Conservation (phyloP, 1,284 basidiomycete species). For the Dichomitus squalens region DNA sequence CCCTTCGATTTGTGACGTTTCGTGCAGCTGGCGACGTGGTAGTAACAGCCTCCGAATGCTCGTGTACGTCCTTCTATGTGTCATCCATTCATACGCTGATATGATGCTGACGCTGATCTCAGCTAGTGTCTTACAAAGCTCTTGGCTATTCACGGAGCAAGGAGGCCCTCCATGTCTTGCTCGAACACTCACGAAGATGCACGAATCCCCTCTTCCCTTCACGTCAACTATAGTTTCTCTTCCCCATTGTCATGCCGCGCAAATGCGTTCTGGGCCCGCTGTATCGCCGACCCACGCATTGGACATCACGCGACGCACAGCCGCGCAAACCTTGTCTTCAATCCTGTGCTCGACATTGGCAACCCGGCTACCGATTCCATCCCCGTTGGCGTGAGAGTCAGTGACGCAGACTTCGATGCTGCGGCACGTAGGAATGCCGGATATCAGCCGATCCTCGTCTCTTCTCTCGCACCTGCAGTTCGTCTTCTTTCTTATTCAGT, state of each 20-base stretch:
- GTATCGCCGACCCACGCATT: background rate
- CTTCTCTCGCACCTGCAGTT: constrained; percentile 78
- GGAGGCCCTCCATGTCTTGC: constrained; percentile 86
- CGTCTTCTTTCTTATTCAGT: constrained; percentile 32
- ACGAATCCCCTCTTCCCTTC: constrained; percentile 94
- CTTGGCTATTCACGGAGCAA: constrained; percentile 56
- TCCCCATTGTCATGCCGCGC: constrained; percentile 64
- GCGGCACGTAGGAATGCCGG: constrained; percentile 87
- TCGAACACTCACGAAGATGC: constrained; percentile 93
- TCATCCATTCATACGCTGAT: background rate
- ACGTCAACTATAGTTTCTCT: constrained; percentile 91
- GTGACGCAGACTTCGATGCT: constrained; percentile 73
- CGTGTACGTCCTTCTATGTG: constrained; percentile 28
- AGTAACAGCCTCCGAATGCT: constrained; percentile 29
- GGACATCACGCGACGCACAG: constrained; percentile 38
- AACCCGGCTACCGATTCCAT: constrained; percentile 73
- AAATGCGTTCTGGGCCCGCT: constrained; percentile 49
- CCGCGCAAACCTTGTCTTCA: constrained; percentile 84
- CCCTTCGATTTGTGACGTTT: background rate
- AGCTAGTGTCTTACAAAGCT: constrained; percentile 80
- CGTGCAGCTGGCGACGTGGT: background rate
- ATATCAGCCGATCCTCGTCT: constrained; percentile 75
- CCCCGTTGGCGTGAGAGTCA: constrained; percentile 67
- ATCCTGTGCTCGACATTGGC: constrained; percentile 88
- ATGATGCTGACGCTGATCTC: background rate